These are phyloP conservation scores for Otatea glauca DNA, from an alignment of 176 grass and related monocot genomes.

Conservation along the genomic window DNA sequence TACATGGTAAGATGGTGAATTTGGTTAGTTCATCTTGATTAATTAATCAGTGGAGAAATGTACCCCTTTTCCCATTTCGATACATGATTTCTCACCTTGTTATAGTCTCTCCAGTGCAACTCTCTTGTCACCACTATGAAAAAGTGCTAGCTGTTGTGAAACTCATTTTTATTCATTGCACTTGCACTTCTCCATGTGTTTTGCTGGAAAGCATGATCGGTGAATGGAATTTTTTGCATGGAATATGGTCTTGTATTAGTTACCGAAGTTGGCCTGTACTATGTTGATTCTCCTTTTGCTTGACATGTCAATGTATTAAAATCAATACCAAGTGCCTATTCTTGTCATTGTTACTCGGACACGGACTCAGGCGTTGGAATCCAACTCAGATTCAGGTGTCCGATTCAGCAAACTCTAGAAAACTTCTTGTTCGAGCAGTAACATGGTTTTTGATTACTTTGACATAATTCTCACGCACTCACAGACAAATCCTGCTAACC, in stretches of 20 bases:
- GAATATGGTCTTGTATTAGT: neutral
- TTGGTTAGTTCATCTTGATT: constrained; percentile 29
- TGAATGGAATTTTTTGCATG: neutral
- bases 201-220: neutral
- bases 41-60: neutral
- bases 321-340: neutral
- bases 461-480: neutral
- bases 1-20: constrained; percentile 69
- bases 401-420: no score
- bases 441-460: neutral
- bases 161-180: neutral
- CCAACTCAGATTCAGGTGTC: no score
- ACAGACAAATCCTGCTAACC: neutral
- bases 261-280: neutral
- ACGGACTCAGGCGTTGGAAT: no score
- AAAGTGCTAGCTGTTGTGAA: neutral
- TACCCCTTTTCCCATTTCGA: neutral
- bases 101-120: neutral
- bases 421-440: neutral
- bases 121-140: neutral
- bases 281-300: neutral
- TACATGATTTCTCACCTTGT: neutral
- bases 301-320: neutral
- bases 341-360: neutral
- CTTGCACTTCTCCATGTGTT: neutral